Percentiles rank a stretch among this genome's conserved stretches.
phyloP scores from a whole-genome alignment of 73 alveolate genomes.

The Paramecium biaurelia region DNA sequence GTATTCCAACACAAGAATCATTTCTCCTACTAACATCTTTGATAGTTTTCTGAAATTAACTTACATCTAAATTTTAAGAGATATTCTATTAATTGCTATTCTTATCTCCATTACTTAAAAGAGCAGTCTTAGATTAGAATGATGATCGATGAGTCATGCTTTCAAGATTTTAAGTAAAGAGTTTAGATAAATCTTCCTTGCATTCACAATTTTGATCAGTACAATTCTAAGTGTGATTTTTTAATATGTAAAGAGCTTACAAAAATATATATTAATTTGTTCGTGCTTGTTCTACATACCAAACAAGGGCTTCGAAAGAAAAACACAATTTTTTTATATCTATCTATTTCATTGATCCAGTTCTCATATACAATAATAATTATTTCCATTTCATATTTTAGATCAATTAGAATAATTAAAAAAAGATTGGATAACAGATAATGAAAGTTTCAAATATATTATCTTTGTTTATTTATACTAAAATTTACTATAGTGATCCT shows the following conservation, averaged over 20 bases:
- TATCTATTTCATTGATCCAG: neutral
- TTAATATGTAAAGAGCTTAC: neutral
- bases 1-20: neutral
- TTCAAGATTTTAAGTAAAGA: neutral
- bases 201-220: constrained; percentile 39
- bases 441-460: constrained; percentile 14
- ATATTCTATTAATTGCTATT: neutral
- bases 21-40: neutral
- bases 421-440: neutral
- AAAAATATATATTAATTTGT: neutral
- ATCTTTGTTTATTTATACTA: neutral
- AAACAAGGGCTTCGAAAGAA: neutral
- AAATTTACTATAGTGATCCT: neutral
- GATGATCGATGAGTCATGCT: constrained; percentile 47
- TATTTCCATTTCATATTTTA: neutral
- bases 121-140: constrained; percentile 35
- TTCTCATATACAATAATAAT: neutral
- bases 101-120: neutral
- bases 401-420: neutral
- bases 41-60: constrained; percentile 25
- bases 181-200: neutral
- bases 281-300: constrained; percentile 16
- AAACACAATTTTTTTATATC: neutral
- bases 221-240: neutral
- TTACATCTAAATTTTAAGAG: constrained; percentile 19